Conservation (phyloP, 768 basidiomycete genomes). For the Chiua virens region DNA sequence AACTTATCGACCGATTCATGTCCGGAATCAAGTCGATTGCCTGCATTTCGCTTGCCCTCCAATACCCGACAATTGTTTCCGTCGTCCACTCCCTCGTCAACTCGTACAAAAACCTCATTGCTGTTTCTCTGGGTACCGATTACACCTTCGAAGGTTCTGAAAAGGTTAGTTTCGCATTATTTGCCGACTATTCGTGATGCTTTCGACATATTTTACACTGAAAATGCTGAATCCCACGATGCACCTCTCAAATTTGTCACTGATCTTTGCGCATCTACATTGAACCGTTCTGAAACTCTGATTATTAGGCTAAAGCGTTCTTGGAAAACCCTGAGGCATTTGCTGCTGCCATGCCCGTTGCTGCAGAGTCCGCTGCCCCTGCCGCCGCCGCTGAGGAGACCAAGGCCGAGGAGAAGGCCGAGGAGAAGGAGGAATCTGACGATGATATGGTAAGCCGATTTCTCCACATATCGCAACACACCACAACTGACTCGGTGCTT, state of each 20-base stretch:
- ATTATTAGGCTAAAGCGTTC: constrained; percentile 83
- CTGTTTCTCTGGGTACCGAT: constrained; percentile 85
- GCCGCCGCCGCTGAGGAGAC: constrained; percentile 59
- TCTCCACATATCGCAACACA: not conserved
- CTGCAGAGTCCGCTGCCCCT: constrained; percentile 48
- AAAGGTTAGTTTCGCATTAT: constrained; percentile 58
- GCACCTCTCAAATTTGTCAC: constrained; percentile 26
- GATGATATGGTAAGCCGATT: constrained; percentile 74
- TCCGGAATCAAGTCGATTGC: constrained; percentile 95
- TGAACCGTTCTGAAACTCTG: not conserved
- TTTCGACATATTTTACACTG: constrained; percentile 58
- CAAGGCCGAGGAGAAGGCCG: constrained; percentile 70
- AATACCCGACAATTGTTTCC: constrained; percentile 95
- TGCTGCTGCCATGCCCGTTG: constrained; percentile 72
- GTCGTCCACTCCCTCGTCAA: constrained; percentile 95
- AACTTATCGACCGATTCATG: constrained; percentile 90
- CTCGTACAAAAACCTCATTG: constrained; percentile 97
- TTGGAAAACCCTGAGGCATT: constrained; percentile 99
- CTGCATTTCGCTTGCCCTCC: constrained; percentile 90
- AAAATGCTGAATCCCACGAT: constrained; percentile 76
- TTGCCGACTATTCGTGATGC: constrained; percentile 18
- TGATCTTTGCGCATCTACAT: constrained; percentile 22
- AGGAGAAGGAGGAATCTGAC: constrained; percentile 84
- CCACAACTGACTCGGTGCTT: constrained; percentile 6
- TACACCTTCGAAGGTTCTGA: constrained; percentile 93